Percentiles rank a stretch among this genome's conserved stretches.
Conservation (phyloP, 2,329 filamentous ascomycete genomes). For the Nemania abortiva region DNA sequence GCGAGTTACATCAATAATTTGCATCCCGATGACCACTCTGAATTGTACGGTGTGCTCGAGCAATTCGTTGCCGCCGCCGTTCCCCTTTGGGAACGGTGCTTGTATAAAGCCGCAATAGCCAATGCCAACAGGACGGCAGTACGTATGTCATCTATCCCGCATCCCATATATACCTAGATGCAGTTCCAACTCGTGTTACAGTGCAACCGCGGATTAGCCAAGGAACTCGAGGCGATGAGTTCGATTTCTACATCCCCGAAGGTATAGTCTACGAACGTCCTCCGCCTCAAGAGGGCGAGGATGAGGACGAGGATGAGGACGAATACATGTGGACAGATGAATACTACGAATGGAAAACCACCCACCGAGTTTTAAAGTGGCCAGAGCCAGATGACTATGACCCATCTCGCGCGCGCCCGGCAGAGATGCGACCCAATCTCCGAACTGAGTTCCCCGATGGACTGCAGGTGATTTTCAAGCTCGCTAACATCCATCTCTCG, state of each 20-base stretch:
- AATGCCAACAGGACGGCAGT: background rate
- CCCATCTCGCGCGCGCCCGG: slow-evolving; percentile 15
- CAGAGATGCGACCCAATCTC: slow-evolving; percentile 40
- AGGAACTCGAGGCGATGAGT: slow-evolving; percentile 8
- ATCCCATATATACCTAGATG: background rate
- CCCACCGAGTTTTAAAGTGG: slow-evolving; percentile 35
- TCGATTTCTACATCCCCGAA: slow-evolving; percentile 36
- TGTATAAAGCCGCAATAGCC: slow-evolving; percentile 32
- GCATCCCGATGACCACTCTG: slow-evolving; percentile 57
- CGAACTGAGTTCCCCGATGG: slow-evolving; percentile 48
- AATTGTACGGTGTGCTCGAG: slow-evolving; percentile 58
- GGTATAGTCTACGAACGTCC: slow-evolving; percentile 39
- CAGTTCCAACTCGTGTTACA: background rate
- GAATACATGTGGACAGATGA: slow-evolving; percentile 31
- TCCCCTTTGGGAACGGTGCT: slow-evolving; percentile 58
- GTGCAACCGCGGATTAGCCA: slow-evolving; percentile 36
- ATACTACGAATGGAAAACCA: slow-evolving; percentile 37
- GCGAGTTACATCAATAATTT: slow-evolving; percentile 67
- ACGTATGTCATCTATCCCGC: slow-evolving; percentile 9
- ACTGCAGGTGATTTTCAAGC: slow-evolving; percentile 73
- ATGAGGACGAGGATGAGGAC: slow-evolving; percentile 16
- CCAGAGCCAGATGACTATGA: slow-evolving; percentile 42
- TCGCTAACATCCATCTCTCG: slow-evolving; percentile 71
- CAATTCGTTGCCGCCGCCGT: slow-evolving; percentile 57
- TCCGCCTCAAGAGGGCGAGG: slow-evolving; percentile 31